phyloP scores from a whole-genome alignment of 2,329 filamentous ascomycete genomes.

The Dothidotthia symphoricarpi region DNA sequence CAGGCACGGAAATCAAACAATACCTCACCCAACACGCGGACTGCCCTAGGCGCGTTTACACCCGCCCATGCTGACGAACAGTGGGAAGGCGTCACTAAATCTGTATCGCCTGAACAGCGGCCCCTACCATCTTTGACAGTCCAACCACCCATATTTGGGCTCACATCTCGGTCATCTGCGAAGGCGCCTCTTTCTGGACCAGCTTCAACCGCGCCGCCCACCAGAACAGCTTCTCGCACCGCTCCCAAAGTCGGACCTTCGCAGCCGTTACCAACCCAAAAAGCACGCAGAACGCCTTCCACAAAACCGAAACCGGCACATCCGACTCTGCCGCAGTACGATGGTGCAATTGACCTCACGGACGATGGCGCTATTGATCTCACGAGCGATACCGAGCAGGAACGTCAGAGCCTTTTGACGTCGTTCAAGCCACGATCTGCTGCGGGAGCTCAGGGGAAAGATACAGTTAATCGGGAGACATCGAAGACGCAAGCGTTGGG shows the following conservation, averaged over 20 bases:
- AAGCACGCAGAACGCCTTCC: not conserved
- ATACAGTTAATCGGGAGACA: too few relatives aligned
- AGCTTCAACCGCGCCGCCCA: not conserved
- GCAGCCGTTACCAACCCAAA: not conserved
- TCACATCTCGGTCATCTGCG: too few relatives aligned
- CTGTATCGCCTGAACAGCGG: not conserved
- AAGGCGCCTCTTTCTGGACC: too few relatives aligned
- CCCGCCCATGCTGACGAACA: conserved; percentile 2
- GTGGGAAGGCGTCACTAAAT: conserved; percentile 1
- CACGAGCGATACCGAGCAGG: conserved; percentile 15
- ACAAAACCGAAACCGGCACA: not conserved
- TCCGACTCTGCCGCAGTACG: not conserved
- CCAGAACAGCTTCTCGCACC: not conserved
- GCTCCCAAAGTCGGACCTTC: too few relatives aligned
- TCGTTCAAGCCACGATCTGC: conserved; percentile 10
- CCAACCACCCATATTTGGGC: too few relatives aligned
- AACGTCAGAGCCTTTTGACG: conserved; percentile 12
- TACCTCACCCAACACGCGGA: not conserved
- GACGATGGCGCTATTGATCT: conserved; percentile 18
- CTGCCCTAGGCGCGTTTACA: not conserved
- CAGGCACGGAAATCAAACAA: not conserved
- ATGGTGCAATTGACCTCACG: conserved; percentile 17
- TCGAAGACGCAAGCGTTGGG: too few relatives aligned
- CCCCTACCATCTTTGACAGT: too few relatives aligned
- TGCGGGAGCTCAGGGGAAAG: not conserved